phyloP scores from a whole-genome alignment of 305 asterid genomes.

The Fraxinus angustifolia region DNA sequence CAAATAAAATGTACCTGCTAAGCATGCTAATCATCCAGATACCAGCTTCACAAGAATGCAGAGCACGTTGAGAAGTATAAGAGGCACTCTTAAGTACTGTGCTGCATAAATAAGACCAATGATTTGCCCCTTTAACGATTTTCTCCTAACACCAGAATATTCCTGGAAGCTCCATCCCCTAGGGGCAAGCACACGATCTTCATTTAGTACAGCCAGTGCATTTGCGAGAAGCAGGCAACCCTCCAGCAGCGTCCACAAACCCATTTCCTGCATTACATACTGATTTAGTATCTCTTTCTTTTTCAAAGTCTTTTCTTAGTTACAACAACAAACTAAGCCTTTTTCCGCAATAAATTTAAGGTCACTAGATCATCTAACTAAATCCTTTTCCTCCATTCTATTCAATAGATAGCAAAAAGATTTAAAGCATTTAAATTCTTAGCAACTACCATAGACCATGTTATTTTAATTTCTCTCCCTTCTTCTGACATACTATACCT shows the following conservation, averaged over 20 bases:
- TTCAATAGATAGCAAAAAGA: background rate
- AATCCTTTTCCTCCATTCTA: background rate
- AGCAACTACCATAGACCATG: background rate
- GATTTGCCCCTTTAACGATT: slow-evolving; percentile 85
- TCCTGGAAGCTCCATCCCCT: slow-evolving; percentile 98
- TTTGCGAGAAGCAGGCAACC: slow-evolving; percentile 89
- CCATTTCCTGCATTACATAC: slow-evolving; percentile 56
- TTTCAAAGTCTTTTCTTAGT: background rate
- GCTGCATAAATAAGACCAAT: slow-evolving; percentile 83
- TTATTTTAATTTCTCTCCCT: background rate
- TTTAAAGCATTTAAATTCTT: background rate
- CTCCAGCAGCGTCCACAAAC: slow-evolving; percentile 83
- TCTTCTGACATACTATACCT: background rate
- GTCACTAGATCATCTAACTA: background rate
- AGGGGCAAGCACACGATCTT: slow-evolving; percentile 80
- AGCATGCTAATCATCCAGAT: slow-evolving; percentile 42
- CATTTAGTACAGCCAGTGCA: slow-evolving; percentile 72
- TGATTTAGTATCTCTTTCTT: background rate
- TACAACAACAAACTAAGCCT: background rate
- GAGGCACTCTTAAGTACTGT: slow-evolving; percentile 74
- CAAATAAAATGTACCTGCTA: slow-evolving; percentile 20
- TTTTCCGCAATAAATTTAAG: background rate
- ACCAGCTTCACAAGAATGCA: slow-evolving; percentile 77
- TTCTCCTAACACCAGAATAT: slow-evolving; percentile 70
- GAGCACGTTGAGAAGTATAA: slow-evolving; percentile 67